These are phyloP conservation scores for Verticillium zaregamsianum DNA, from an alignment of 2,329 filamentous ascomycete species.

Conservation along the genomic window DNA sequence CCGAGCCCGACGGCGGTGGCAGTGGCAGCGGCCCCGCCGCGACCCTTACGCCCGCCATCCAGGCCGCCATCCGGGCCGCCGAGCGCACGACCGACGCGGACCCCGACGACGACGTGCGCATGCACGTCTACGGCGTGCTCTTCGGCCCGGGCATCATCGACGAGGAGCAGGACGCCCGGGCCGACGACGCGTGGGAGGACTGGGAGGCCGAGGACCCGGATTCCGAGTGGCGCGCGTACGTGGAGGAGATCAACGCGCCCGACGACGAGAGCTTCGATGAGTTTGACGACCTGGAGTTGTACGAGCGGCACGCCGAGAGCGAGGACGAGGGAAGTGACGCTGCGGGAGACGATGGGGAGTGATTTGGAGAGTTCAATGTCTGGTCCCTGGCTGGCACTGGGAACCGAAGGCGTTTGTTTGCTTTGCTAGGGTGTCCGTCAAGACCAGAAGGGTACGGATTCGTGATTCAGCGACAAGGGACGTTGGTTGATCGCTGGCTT, in stretches of 20 bases:
- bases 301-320: not conserved
- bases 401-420: too few relatives aligned
- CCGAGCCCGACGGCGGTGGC: not conserved
- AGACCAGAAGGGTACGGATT: too few relatives aligned
- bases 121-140: not conserved
- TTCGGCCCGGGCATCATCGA: not conserved
- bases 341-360: not conserved
- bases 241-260: slow-evolving; percentile 2
- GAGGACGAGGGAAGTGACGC: not conserved
- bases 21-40: not conserved
- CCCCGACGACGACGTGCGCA: slow-evolving; percentile 35
- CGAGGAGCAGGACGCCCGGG: not conserved
- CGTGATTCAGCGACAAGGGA: too few relatives aligned
- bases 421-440: too few relatives aligned
- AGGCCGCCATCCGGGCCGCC: not conserved
- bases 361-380: too few relatives aligned
- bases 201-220: not conserved
- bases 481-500: too few relatives aligned
- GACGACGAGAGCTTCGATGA: not conserved
- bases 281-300: not conserved
- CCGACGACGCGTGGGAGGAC: slow-evolving; percentile 2
- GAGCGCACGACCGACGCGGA: not conserved
- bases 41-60: not conserved
- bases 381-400: too few relatives aligned
- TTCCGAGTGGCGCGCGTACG: not conserved